Evolutionary conservation across 148 eudicot species (phyloP).

Genomic region (Camellia sinensis): DNA sequence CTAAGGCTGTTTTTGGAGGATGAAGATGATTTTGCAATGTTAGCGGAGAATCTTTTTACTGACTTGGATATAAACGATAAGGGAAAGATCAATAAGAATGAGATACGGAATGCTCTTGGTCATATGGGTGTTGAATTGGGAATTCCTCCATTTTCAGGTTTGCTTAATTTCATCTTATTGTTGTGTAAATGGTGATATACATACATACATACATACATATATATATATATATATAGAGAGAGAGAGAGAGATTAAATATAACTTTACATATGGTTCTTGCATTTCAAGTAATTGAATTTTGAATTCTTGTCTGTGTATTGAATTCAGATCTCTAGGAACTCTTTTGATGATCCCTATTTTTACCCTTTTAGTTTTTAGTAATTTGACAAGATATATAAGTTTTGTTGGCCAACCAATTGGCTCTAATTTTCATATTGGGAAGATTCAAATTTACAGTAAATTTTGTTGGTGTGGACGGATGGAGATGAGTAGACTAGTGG

Average conservation of each 20-base stretch:
- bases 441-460: too few species aligned
- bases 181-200: background rate
- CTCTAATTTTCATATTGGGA: too few species aligned
- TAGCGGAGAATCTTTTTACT: slow-evolving; percentile 71
- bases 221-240: too few species aligned
- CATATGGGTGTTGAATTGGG: slow-evolving; percentile 73
- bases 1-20: slow-evolving; percentile 55
- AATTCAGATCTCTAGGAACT: background rate
- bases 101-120: slow-evolving; percentile 50
- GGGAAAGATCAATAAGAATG: slow-evolving; percentile 63
- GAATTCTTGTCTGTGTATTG: background rate
- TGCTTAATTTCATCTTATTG: slow-evolving; percentile 6
- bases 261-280: background rate
- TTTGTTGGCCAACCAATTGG: too few species aligned
- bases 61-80: slow-evolving; percentile 59
- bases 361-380: background rate
- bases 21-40: slow-evolving; percentile 79
- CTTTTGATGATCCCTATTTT: background rate
- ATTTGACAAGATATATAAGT: background rate
- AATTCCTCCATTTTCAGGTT: slow-evolving; percentile 72
- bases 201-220: background rate
- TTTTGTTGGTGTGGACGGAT: too few species aligned
- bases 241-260: background rate
- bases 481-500: too few species aligned
- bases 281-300: background rate